Evolutionary conservation across 1,284 basidiomycete genomes (phyloP).

Genomic region (Fistulina hepatica): DNA sequence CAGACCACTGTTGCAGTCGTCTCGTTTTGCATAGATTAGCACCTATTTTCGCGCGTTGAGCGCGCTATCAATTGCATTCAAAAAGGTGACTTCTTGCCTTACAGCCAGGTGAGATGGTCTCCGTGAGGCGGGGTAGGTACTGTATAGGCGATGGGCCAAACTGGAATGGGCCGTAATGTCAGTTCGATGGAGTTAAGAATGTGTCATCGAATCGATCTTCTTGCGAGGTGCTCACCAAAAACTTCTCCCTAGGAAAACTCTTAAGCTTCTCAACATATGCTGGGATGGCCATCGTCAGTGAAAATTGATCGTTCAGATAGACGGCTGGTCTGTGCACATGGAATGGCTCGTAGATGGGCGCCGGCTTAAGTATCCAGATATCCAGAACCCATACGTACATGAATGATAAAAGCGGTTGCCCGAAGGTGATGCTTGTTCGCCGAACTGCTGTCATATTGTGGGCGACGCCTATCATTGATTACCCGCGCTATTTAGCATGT

Average conservation of each 20-base stretch:
- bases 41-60: constrained; percentile 6
- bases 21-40: constrained; percentile 20
- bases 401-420: no score
- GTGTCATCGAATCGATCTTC: no score
- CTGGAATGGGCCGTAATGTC: not conserved
- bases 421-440: no score
- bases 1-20: constrained; percentile 20
- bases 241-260: not conserved
- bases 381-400: no score
- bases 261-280: not conserved
- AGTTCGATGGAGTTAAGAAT: no score
- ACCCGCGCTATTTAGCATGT: no score
- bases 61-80: not conserved
- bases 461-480: no score
- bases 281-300: not conserved
- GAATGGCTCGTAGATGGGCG: no score
- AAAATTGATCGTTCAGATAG: no score
- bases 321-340: no score
- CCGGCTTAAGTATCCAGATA: no score
- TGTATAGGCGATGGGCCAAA: constrained; percentile 15
- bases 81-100: constrained; percentile 1
- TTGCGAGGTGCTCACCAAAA: not conserved
- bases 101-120: constrained; percentile 8
- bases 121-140: constrained; percentile 11
- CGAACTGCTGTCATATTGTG: no score